Conservation (phyloP, 2,329 filamentous ascomycete genomes). For the Sclerotinia borealis region DNA sequence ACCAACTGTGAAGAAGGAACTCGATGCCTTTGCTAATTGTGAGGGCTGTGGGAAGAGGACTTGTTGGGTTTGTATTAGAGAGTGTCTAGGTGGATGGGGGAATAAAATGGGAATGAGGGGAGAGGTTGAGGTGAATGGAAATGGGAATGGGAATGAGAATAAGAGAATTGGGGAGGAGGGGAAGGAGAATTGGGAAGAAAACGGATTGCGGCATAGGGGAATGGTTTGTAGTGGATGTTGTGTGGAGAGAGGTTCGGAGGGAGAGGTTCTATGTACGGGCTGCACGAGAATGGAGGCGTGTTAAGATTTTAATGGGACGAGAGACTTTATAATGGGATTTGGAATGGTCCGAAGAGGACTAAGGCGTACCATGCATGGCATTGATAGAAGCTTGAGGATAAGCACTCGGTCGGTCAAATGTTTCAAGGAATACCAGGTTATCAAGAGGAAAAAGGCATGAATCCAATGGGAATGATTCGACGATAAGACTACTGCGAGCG, state of each 20-base stretch:
- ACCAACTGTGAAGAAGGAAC: constrained; percentile 58
- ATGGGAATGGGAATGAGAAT: background rate
- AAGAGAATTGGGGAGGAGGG: no score
- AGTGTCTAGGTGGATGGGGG: constrained; percentile 40
- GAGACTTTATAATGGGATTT: background rate
- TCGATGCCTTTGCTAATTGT: constrained; percentile 62
- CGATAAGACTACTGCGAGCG: background rate
- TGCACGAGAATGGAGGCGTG: constrained; percentile 40
- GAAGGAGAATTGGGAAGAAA: background rate
- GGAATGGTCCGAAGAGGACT: background rate
- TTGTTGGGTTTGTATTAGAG: constrained; percentile 63
- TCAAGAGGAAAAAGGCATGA: no score
- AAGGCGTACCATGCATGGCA: background rate
- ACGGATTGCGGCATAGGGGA: constrained; percentile 24
- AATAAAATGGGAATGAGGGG: constrained; percentile 5
- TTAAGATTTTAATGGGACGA: background rate
- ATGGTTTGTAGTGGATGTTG: constrained; percentile 64
- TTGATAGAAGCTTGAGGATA: background rate
- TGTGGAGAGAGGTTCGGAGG: constrained; percentile 56
- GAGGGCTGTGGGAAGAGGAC: constrained; percentile 54
- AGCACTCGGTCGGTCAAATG: background rate
- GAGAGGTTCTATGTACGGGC: constrained; percentile 60
- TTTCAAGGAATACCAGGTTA: background rate
- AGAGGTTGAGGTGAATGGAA: background rate
- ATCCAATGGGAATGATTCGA: background rate